Percentiles rank a stretch among this genome's conserved stretches.
Conservation (phyloP, 805 yeast genomes). For the Starmerella bacillaris region DNA sequence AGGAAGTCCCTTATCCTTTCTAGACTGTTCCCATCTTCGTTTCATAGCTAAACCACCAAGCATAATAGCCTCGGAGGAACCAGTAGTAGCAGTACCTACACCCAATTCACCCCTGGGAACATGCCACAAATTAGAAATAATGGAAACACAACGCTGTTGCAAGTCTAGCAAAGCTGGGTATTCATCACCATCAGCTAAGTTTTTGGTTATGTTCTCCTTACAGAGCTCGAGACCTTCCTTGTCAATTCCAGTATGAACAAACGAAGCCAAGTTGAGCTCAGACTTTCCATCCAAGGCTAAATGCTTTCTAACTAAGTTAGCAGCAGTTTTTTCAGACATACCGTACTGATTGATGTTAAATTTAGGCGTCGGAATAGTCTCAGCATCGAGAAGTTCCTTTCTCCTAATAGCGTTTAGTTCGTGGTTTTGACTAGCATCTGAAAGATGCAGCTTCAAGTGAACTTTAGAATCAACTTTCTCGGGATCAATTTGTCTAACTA, state of each 20-base stretch:
- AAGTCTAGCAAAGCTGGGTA: conserved; percentile 69
- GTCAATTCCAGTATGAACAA: conserved; percentile 60
- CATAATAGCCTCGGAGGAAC: conserved; percentile 87
- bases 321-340: conserved; percentile 34
- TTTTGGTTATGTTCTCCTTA: conserved; percentile 59
- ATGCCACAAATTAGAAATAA: conserved; percentile 65
- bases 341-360: conserved; percentile 45
- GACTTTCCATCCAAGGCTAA: conserved; percentile 72
- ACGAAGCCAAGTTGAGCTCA: conserved; percentile 67
- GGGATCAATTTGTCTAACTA: conserved; percentile 8
- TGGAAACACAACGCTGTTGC: conserved; percentile 68
- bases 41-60: conserved; percentile 87
- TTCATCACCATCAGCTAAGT: conserved; percentile 84
- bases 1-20: conserved; percentile 42
- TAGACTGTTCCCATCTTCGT: conserved; percentile 63
- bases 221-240: conserved; percentile 38
- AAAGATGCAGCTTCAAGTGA: not conserved
- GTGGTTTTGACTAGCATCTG: not conserved
- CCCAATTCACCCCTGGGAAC: conserved; percentile 38
- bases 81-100: conserved; percentile 82
- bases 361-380: conserved; percentile 27
- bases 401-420: not conserved
- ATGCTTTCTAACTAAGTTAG: conserved; percentile 51
- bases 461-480: conserved; percentile 6
- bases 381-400: conserved; percentile 1